Conservation (phyloP, 2,329 filamentous ascomycete genomes). For the Aureobasidium mangrovei region DNA sequence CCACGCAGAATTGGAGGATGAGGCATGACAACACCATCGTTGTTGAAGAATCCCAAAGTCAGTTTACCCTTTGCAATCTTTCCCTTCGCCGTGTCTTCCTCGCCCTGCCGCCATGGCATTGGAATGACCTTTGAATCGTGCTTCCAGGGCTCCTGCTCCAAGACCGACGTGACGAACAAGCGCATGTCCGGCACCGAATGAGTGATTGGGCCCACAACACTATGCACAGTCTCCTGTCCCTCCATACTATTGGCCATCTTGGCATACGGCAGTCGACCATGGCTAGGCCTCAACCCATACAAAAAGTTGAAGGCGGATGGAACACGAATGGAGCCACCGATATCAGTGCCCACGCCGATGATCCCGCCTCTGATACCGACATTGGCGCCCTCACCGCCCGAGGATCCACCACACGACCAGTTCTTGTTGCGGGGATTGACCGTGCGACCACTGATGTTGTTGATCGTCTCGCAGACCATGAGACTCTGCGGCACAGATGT, state of each 20-base stretch:
- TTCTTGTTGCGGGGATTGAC: slow-evolving; percentile 46
- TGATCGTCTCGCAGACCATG: slow-evolving; percentile 46
- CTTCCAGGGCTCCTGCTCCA: slow-evolving; percentile 48
- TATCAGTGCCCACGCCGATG: slow-evolving; percentile 48
- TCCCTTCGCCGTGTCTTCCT: background rate
- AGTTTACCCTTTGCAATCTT: slow-evolving; percentile 19
- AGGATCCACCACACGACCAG: slow-evolving; percentile 45
- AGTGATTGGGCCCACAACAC: slow-evolving; percentile 45
- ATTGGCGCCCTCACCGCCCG: slow-evolving; percentile 50
- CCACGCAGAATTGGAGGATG: slow-evolving; percentile 30
- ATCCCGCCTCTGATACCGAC: slow-evolving; percentile 44
- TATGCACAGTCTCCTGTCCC: slow-evolving; percentile 39
- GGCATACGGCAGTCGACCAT: slow-evolving; percentile 34
- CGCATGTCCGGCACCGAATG: slow-evolving; percentile 45
- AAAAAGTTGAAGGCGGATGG: slow-evolving; percentile 43
- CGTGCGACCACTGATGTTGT: slow-evolving; percentile 44
- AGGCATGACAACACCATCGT: slow-evolving; percentile 30
- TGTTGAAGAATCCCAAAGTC: slow-evolving; percentile 26
- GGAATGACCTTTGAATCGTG: slow-evolving; percentile 49
- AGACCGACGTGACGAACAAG: slow-evolving; percentile 45
- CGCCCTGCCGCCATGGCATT: slow-evolving; percentile 43
- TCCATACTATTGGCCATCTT: slow-evolving; percentile 37
- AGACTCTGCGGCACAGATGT: slow-evolving; percentile 48
- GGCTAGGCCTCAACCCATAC: slow-evolving; percentile 37
- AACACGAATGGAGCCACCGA: slow-evolving; percentile 42